Evolutionary conservation across 768 basidiomycete species (phyloP).

Genomic region (Ramaria rubella): DNA sequence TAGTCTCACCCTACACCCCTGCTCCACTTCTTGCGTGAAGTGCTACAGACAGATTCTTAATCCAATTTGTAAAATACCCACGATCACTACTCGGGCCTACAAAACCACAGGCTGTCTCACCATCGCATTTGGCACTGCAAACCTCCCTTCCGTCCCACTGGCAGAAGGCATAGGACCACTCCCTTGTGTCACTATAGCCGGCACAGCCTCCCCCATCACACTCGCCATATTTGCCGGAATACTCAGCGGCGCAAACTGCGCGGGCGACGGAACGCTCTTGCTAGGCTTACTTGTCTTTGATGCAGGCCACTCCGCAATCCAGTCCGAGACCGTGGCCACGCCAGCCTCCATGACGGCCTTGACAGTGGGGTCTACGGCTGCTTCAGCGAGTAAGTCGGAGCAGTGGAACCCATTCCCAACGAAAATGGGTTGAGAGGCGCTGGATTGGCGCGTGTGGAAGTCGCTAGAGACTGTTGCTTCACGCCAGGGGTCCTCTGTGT

Average conservation of each 20-base stretch:
- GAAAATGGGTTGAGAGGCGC: conserved; percentile 48
- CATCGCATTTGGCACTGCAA: conserved; percentile 5
- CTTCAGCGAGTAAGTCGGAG: conserved; percentile 47
- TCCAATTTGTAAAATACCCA: no score
- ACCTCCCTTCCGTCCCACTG: neutral
- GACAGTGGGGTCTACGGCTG: conserved; percentile 43
- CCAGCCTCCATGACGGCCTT: conserved; percentile 47
- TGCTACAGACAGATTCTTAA: no score
- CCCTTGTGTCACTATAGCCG: conserved; percentile 3
- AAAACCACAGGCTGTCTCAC: neutral
- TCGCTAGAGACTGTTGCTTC: conserved; percentile 62
- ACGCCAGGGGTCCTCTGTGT: conserved; percentile 64
- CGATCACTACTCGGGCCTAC: no score
- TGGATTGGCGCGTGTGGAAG: conserved; percentile 39
- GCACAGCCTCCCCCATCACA: conserved; percentile 5
- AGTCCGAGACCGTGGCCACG: conserved; percentile 45
- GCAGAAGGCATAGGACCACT: neutral
- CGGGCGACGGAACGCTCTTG: neutral
- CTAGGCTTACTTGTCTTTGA: neutral
- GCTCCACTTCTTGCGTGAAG: no score
- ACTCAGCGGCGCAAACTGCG: neutral
- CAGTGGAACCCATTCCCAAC: conserved; percentile 61
- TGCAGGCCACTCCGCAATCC: conserved; percentile 42
- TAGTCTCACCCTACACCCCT: no score
- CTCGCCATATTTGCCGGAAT: conserved; percentile 1